Conservation (phyloP, 352 stramenopile species). For the Phytophthora foliorum region DNA sequence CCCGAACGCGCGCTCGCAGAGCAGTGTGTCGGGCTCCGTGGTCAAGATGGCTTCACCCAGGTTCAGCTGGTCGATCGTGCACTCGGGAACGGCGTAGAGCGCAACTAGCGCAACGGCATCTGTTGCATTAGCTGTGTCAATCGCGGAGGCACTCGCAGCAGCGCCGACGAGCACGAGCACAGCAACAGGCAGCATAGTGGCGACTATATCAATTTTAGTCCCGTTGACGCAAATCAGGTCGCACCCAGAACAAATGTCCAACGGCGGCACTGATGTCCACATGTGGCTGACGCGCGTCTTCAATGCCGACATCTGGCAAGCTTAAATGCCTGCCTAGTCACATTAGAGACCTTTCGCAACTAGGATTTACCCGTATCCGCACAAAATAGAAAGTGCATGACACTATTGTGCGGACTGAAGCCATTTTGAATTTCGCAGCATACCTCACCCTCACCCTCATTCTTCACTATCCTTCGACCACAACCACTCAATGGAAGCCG, state of each 20-base stretch:
- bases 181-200: slow-evolving; percentile 8
- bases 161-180: slow-evolving; percentile 1
- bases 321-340: too few species aligned
- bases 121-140: slow-evolving; percentile 17
- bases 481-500: too few species aligned
- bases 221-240: slow-evolving; percentile 10
- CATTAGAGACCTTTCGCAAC: too few species aligned
- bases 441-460: too few species aligned
- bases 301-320: too few species aligned
- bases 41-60: slow-evolving; percentile 44
- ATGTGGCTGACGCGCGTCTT: background rate
- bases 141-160: background rate
- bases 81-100: slow-evolving; percentile 45
- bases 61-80: slow-evolving; percentile 47
- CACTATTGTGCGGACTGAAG: too few species aligned
- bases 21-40: slow-evolving; percentile 57
- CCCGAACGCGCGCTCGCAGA: slow-evolving; percentile 49
- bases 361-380: too few species aligned
- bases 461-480: too few species aligned
- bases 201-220: slow-evolving; percentile 12
- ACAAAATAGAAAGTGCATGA: too few species aligned
- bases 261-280: background rate
- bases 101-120: slow-evolving; percentile 3
- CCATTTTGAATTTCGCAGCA: too few species aligned
- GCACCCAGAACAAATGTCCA: slow-evolving; percentile 4